These are phyloP conservation scores for Wilhelminamyces savonicus DNA, from an alignment of 805 yeast species.

Conservation along the genomic window DNA sequence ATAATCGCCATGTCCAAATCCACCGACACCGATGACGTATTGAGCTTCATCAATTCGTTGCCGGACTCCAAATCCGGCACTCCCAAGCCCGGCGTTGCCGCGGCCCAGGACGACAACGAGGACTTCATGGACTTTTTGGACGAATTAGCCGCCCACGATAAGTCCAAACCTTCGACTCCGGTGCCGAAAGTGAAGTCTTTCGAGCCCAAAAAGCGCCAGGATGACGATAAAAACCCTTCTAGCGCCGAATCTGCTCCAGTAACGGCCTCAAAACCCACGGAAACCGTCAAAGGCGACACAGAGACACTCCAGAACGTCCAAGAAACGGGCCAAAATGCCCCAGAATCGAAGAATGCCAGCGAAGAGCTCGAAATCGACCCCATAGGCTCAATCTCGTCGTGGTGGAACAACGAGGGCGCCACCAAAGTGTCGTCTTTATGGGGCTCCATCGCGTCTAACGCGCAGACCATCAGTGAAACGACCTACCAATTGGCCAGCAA, in stretches of 20 bases:
- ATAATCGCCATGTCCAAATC: no score
- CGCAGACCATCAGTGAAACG: conserved; percentile 42
- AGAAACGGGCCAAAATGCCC: not conserved
- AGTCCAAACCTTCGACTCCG: conserved; percentile 20
- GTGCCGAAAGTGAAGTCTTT: conserved; percentile 18
- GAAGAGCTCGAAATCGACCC: conserved; percentile 44
- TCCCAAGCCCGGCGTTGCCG: conserved; percentile 20
- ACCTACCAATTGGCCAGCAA: conserved; percentile 45
- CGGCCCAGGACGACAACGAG: conserved; percentile 35
- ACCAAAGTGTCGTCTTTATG: conserved; percentile 58
- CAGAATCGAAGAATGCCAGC: conserved; percentile 3
- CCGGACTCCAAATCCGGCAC: conserved; percentile 50
- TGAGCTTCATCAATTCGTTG: conserved; percentile 73
- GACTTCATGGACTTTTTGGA: conserved; percentile 55
- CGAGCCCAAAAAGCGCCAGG: conserved; percentile 24
- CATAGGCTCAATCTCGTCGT: conserved; percentile 55
- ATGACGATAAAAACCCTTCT: no score
- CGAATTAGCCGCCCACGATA: conserved; percentile 62
- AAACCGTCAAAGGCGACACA: no score
- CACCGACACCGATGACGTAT: conserved; percentile 67
- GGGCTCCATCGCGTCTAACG: conserved; percentile 57
- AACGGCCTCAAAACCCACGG: no score
- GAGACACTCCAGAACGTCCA: not conserved
- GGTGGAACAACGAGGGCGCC: conserved; percentile 75
- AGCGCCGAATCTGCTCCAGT: no score